Base-by-base conservation (phyloP, 805 yeast genomes). In the Ogataea salicorniae region DNA sequence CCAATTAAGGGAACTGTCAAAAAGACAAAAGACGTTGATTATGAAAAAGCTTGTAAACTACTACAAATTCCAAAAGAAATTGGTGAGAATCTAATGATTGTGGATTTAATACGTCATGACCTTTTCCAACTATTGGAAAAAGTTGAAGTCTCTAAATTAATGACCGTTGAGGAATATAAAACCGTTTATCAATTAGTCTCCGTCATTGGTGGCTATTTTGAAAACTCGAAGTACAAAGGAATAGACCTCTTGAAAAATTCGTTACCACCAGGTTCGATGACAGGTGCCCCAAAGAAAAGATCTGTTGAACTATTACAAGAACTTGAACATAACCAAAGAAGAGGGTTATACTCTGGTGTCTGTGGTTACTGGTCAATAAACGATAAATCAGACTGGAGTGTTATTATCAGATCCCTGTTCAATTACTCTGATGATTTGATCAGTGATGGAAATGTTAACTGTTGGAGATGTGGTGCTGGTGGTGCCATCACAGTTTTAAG, bases 251-350 rank as follows among this genome's bases (percentile, higher is more conserved):
- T 94, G 13, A 76, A 80, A 18, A 80, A 80, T 49, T 81, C 96
- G 0, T 70, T 95, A 34, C 99, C 99, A 3, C 97, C 99, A 0
- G 99, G 99, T 0, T 92, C 98, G 0, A 94, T 94, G 99, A 94
- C 99, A 0, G 99, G 99, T 3, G 99, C 99, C 0, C 99, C 99
- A 2, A 94, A 94, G 69, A 86, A 84, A 57, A 76, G 96, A 49
- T 88, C 97, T 0, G 95, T 94, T 6, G 94, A 92, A 63, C 64
- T 95, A 5, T 71, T 94, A 29, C 86, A 83, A 50, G 61, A 63
- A 0, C 63, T 85, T 6, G 94, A 85, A 57, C 55, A 65, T 11
- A 74, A 68, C 15, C 64, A 77, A 35, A 76, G 98, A 57, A 67
- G 84, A 58, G 98, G 98, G 0, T 66, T 92, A 1, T 94, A 94